Percentiles rank a stretch among this genome's conserved stretches.
Conservation (phyloP, 805 yeast species). For the Wickerhamomyces ciferrii region DNA sequence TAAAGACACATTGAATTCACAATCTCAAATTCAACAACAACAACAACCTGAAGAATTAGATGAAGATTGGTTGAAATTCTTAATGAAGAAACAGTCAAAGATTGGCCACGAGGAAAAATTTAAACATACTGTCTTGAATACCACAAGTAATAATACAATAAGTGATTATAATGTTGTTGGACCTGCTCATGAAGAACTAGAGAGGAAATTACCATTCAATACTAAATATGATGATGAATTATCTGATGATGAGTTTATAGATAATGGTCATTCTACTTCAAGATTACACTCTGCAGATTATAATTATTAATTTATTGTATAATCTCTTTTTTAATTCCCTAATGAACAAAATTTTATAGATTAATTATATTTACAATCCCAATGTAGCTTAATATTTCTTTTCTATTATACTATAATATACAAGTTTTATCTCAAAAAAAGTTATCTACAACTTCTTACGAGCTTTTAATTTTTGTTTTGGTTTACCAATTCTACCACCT, state of each 20-base stretch:
- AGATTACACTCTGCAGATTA: not conserved
- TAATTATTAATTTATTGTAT: no score
- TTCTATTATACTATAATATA: not conserved
- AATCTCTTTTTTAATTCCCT: no score
- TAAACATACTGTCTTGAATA: conserved; percentile 15
- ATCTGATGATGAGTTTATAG: not conserved
- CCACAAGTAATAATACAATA: conserved; percentile 2
- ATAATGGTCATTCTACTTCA: not conserved
- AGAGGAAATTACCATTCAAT: conserved; percentile 12
- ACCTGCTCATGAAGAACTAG: conserved; percentile 9
- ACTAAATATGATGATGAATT: not conserved
- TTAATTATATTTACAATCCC: no score
- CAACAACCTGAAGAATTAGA: conserved; percentile 15
- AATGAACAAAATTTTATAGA: no score
- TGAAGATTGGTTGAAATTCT: conserved; percentile 31
- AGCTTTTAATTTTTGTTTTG: conserved; percentile 48
- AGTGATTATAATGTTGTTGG: conserved; percentile 15
- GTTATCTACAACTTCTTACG: conserved; percentile 53
- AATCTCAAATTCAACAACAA: conserved; percentile 4
- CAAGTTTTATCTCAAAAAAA: no score
- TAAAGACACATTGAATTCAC: not conserved
- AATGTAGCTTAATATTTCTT: not conserved
- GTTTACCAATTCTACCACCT: conserved; percentile 19
- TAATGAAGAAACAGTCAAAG: conserved; percentile 24
- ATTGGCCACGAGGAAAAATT: conserved; percentile 13